Evolutionary conservation across 768 basidiomycete species (phyloP).

Genomic region (Mycena capillaripes): DNA sequence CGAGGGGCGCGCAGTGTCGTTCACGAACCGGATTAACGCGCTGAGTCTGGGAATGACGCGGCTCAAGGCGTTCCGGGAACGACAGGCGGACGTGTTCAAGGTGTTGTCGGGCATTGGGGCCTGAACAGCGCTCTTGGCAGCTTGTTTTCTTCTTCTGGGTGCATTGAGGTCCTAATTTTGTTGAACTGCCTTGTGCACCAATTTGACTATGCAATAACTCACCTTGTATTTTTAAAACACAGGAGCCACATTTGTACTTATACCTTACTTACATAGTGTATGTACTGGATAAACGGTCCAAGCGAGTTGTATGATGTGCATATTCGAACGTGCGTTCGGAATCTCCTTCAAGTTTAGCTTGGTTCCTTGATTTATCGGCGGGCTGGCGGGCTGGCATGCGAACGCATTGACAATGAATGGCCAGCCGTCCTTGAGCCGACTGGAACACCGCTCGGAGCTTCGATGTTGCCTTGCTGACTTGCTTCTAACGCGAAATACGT

Average conservation of each 20-base stretch:
- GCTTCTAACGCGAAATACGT: too few species aligned
- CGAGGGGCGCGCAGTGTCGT: constrained; percentile 75
- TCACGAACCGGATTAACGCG: constrained; percentile 84
- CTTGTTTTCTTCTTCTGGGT: neutral
- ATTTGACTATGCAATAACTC: constrained; percentile 5
- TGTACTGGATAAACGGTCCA: neutral
- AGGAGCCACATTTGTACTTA: constrained; percentile 9
- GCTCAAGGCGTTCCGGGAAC: constrained; percentile 78
- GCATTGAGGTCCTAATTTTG: constrained; percentile 2
- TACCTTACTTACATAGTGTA: constrained; percentile 11
- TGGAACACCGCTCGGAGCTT: too few species aligned
- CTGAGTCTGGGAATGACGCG: constrained; percentile 80
- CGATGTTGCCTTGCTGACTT: too few species aligned
- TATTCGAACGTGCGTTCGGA: neutral
- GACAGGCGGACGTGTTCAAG: constrained; percentile 79
- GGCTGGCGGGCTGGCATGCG: too few species aligned
- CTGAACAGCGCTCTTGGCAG: too few species aligned
- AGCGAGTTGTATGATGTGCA: neutral
- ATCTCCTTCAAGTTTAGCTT: too few species aligned
- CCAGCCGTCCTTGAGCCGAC: too few species aligned
- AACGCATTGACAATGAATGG: too few species aligned
- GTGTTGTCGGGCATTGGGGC: constrained; percentile 67
- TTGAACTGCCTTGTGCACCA: constrained; percentile 14
- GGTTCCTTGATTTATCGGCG: too few species aligned
- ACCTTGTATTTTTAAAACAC: constrained; percentile 24